Percentiles rank a stretch among this genome's conserved stretches.
Conservation (phyloP, 1,284 basidiomycete species). For the Vanrija sp. region DNA sequence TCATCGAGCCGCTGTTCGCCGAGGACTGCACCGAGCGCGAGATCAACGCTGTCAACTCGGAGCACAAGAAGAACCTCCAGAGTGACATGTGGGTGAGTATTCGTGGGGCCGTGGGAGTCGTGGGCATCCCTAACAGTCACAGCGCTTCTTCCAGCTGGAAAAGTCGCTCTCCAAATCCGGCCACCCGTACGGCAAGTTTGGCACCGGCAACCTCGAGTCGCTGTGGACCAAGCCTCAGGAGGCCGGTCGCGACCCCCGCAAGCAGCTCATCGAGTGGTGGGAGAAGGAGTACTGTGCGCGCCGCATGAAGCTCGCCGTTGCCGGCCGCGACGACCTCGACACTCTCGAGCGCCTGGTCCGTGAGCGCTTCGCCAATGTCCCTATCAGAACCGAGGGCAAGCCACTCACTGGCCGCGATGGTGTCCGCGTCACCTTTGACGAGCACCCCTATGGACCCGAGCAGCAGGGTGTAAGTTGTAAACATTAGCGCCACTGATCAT, state of each 20-base stretch:
- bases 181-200: slow-evolving; percentile 88
- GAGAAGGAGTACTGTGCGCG: slow-evolving; percentile 85
- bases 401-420: slow-evolving; percentile 37
- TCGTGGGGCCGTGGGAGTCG: too few species aligned
- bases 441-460: slow-evolving; percentile 70
- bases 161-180: slow-evolving; percentile 77
- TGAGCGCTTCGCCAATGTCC: slow-evolving; percentile 42
- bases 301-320: slow-evolving; percentile 85
- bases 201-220: slow-evolving; percentile 82
- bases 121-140: slow-evolving; percentile 46
- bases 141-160: slow-evolving; percentile 96
- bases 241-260: slow-evolving; percentile 77
- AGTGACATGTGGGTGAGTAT: slow-evolving; percentile 70
- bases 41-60: slow-evolving; percentile 94
- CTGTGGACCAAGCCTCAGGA: slow-evolving; percentile 60
- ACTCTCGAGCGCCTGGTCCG: slow-evolving; percentile 45
- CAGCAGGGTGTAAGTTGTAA: slow-evolving; percentile 65
- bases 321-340: slow-evolving; percentile 70
- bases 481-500: slow-evolving; percentile 3
- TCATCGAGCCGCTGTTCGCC: slow-evolving; percentile 86
- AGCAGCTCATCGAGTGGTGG: slow-evolving; percentile 95
- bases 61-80: slow-evolving; percentile 98
- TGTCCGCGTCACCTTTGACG: slow-evolving; percentile 56
- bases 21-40: slow-evolving; percentile 85
- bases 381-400: slow-evolving; percentile 37